Percentiles rank a stretch among this genome's conserved stretches.
phyloP scores from a whole-genome alignment of 108 stramenopile genomes.

The Pelagomonas calceolata region DNA sequence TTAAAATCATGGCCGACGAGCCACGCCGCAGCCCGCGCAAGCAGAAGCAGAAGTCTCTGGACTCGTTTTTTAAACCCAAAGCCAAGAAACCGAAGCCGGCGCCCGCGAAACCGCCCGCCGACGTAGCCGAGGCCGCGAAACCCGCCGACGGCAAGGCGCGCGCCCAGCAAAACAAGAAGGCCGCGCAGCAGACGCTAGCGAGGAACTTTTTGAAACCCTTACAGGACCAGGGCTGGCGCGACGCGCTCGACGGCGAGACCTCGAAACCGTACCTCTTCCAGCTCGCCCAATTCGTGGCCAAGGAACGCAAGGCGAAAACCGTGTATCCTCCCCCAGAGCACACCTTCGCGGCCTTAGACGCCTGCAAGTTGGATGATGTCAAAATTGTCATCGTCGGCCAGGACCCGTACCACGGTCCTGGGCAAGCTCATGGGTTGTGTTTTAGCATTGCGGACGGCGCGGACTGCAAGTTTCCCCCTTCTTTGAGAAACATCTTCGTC shows the following conservation, averaged over 20 bases:
- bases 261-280: constrained; percentile 31
- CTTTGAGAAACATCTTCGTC: constrained; percentile 85
- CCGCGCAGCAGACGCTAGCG: too few species aligned
- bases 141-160: too few species aligned
- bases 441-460: constrained; percentile 71
- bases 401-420: constrained; percentile 95
- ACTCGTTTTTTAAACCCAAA: too few species aligned
- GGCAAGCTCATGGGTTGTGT: constrained; percentile 60
- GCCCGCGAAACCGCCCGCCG: too few species aligned
- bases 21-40: too few species aligned
- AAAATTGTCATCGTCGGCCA: constrained; percentile 97
- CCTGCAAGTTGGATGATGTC: constrained; percentile 64
- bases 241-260: constrained; percentile 10
- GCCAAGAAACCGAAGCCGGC: too few species aligned
- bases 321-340: constrained; percentile 68
- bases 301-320: constrained; percentile 20
- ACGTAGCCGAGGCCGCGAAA: too few species aligned
- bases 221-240: constrained; percentile 11
- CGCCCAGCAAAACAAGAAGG: too few species aligned
- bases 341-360: constrained; percentile 77
- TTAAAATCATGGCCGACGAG: too few species aligned
- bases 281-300: constrained; percentile 27
- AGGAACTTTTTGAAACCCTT: neutral
- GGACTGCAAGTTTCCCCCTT: constrained; percentile 55
- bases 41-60: too few species aligned